Percentiles rank a stretch among this genome's conserved stretches.
These are phyloP conservation scores for Parachaetomium inaequale DNA, from an alignment of 495 filamentous ascomycete genomes.

Conservation along the genomic window DNA sequence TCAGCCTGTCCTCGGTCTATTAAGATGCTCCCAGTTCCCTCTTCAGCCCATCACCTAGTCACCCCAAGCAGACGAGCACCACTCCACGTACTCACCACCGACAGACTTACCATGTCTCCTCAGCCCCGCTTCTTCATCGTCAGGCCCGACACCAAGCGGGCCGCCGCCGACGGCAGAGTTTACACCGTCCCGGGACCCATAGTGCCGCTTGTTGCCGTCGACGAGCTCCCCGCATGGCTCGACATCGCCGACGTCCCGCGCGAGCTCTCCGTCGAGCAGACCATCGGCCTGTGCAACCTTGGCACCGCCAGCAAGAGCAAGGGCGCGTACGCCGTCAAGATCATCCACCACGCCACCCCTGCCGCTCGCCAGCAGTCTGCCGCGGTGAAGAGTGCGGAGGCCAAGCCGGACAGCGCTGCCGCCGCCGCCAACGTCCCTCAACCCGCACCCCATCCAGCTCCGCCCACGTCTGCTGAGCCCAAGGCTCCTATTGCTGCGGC, in stretches of 20 bases:
- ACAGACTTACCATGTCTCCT: slow-evolving; percentile 9
- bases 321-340: slow-evolving; percentile 33
- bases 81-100: neutral
- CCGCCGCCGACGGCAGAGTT: slow-evolving; percentile 18
- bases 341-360: slow-evolving; percentile 5
- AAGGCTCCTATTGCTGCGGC: neutral
- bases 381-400: neutral
- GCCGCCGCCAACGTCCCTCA: neutral
- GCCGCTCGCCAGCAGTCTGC: neutral
- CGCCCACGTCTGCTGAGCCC: neutral
- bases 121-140: slow-evolving; percentile 36
- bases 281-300: slow-evolving; percentile 38
- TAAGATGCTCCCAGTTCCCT: neutral
- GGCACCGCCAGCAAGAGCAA: slow-evolving; percentile 31
- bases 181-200: slow-evolving; percentile 30
- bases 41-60: no score
- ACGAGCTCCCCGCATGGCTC: slow-evolving; percentile 44
- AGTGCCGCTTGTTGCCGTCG: slow-evolving; percentile 45
- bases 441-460: neutral
- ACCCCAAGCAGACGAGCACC: no score
- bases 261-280: slow-evolving; percentile 36
- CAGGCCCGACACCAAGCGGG: slow-evolving; percentile 25
- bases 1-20: neutral
- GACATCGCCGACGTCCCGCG: slow-evolving; percentile 40
- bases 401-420: neutral